Evolutionary conservation across 2,329 filamentous ascomycete species (phyloP).

Genomic region (Elsinoe arachidis): DNA sequence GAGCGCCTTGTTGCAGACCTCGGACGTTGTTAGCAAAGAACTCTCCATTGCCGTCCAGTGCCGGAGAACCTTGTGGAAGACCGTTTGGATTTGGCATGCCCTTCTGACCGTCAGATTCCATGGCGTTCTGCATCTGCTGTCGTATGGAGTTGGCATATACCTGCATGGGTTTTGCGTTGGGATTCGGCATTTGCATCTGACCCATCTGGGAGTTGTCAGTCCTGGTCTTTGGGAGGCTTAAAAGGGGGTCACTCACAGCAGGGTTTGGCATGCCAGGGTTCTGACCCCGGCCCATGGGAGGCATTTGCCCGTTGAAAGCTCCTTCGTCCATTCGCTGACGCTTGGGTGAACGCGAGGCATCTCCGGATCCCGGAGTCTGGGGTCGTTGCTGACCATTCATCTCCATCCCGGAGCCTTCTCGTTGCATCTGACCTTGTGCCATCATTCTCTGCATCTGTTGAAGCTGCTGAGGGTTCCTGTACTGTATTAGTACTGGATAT

Average conservation of each 20-base stretch:
- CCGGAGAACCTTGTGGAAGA: constrained; percentile 69
- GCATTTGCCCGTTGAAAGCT: constrained; percentile 68
- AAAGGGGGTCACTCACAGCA: constrained; percentile 35
- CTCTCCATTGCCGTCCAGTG: constrained; percentile 60
- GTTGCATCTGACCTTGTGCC: constrained; percentile 69
- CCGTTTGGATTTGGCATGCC: constrained; percentile 52
- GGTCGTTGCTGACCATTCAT: constrained; percentile 67
- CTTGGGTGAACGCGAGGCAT: constrained; percentile 90
- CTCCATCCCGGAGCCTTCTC: constrained; percentile 80
- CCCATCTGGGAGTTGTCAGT: constrained; percentile 59
- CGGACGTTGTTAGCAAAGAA: constrained; percentile 44
- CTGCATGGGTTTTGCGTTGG: constrained; percentile 68
- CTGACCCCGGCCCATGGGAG: constrained; percentile 62
- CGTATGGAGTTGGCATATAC: constrained; percentile 79
- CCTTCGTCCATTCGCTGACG: constrained; percentile 70
- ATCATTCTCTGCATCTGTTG: constrained; percentile 51
- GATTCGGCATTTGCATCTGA: constrained; percentile 45
- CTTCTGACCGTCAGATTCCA: constrained; percentile 66
- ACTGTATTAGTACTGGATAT: background rate
- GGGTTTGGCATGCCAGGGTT: constrained; percentile 63
- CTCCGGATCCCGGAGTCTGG: constrained; percentile 70
- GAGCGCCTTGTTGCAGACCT: constrained; percentile 25
- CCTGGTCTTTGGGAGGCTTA: background rate
- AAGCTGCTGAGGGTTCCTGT: constrained; percentile 45
- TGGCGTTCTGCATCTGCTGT: constrained; percentile 71